Conservation (phyloP, 2,329 filamentous ascomycete genomes). For the Calonectria leucothoes region DNA sequence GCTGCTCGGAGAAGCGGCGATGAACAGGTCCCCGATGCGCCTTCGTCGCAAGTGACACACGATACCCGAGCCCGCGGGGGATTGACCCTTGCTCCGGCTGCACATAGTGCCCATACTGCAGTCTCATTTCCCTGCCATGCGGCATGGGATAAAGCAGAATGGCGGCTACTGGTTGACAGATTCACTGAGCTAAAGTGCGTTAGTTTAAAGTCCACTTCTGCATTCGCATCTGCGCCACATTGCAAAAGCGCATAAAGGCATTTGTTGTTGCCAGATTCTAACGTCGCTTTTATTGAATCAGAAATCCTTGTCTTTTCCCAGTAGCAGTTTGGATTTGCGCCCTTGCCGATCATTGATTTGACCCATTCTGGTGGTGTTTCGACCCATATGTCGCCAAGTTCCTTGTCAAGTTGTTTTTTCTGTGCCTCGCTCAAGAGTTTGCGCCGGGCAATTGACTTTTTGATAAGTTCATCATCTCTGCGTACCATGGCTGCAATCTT, state of each 20-base stretch:
- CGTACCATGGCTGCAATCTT: neutral
- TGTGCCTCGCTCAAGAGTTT: neutral
- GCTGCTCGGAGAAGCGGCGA: neutral
- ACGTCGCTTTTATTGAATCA: neutral
- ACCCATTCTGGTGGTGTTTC: neutral
- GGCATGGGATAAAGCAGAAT: neutral
- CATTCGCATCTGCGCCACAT: neutral
- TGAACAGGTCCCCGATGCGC: neutral
- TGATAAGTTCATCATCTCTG: neutral
- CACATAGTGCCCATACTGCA: neutral
- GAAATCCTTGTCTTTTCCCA: neutral
- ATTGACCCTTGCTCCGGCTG: neutral
- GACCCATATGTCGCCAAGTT: neutral
- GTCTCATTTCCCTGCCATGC: neutral
- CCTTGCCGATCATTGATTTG: neutral
- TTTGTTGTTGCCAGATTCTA: neutral
- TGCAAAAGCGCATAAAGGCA: neutral
- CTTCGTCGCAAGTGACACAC: neutral
- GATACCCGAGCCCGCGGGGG: neutral
- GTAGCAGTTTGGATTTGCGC: neutral
- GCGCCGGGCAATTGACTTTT: neutral
- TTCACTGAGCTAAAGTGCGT: neutral
- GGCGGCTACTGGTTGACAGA: neutral
- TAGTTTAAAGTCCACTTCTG: neutral
- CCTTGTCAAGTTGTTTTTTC: neutral